phyloP scores from a whole-genome alignment of 169 alveolate genomes.

The Pseudocohnilembus persalinus region DNA sequence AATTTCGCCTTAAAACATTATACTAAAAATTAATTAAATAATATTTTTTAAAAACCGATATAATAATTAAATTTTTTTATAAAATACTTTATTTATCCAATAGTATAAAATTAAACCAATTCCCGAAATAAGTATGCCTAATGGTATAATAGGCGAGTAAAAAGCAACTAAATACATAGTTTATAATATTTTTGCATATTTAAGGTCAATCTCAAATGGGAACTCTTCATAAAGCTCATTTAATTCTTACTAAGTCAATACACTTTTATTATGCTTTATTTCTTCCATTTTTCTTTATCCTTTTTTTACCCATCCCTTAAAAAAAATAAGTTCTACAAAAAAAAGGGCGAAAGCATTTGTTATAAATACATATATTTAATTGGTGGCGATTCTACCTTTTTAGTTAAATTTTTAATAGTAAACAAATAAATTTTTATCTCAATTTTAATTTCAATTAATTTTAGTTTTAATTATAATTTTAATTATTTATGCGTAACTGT shows the following conservation, averaged over 20 bases:
- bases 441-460: no score
- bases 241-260: slow-evolving; percentile 32
- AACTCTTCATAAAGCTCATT: slow-evolving; percentile 44
- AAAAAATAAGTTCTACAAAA: neutral
- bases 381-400: slow-evolving; percentile 14
- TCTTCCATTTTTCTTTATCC: neutral
- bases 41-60: neutral
- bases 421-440: neutral
- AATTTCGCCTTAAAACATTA: slow-evolving; percentile 32
- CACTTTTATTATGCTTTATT: slow-evolving; percentile 16
- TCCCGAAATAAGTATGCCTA: slow-evolving; percentile 23
- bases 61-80: neutral
- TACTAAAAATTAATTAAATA: neutral
- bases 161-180: slow-evolving; percentile 47
- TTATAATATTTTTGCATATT: slow-evolving; percentile 29
- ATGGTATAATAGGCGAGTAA: slow-evolving; percentile 37
- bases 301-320: neutral
- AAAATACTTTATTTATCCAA: slow-evolving; percentile 41
- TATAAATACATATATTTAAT: slow-evolving; percentile 18
- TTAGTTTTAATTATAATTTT: no score
- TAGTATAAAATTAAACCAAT: slow-evolving; percentile 25
- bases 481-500: neutral
- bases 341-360: slow-evolving; percentile 1
- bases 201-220: slow-evolving; percentile 8
- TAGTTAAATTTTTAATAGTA: neutral